phyloP scores from a whole-genome alignment of 208 protist genomes.

The Acanthamoeba sp. region DNA sequence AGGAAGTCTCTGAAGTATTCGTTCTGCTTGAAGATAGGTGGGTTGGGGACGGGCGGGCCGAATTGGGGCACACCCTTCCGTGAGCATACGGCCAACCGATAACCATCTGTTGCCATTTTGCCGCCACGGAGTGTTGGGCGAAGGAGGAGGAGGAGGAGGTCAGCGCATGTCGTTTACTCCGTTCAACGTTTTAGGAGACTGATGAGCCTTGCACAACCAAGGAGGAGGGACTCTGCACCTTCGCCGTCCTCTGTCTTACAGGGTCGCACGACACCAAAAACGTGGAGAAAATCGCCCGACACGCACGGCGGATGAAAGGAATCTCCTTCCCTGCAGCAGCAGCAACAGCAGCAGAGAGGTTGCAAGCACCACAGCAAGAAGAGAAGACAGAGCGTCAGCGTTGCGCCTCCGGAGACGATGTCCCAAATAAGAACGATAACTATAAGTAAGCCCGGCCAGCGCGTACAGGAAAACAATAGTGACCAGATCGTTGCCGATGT shows the following conservation, averaged over 20 bases:
- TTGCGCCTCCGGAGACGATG: no score
- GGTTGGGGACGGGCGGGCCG: conserved; percentile 42
- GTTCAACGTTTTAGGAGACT: no score
- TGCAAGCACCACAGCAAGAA: no score
- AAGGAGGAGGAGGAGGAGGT: no score
- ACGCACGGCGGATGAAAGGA: conserved; percentile 12
- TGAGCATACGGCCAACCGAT: background rate
- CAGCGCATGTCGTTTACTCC: no score
- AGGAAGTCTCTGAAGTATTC: conserved; percentile 48
- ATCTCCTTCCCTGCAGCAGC: background rate
- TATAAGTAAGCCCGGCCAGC: background rate
- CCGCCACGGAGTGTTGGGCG: no score
- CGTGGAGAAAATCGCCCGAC: conserved; percentile 22
- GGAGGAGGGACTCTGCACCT: background rate
- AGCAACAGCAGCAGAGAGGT: no score
- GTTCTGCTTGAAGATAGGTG: background rate
- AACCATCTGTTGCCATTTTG: background rate
- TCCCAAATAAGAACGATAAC: no score
- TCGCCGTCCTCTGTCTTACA: background rate
- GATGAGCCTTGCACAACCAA: no score
- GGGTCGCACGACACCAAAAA: conserved; percentile 8
- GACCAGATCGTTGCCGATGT: conserved; percentile 54
- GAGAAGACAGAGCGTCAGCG: background rate
- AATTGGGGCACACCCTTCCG: conserved; percentile 31
- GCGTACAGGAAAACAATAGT: conserved; percentile 35